Evolutionary conservation across 768 basidiomycete genomes (phyloP).

Genomic region (Auricularia sp.): DNA sequence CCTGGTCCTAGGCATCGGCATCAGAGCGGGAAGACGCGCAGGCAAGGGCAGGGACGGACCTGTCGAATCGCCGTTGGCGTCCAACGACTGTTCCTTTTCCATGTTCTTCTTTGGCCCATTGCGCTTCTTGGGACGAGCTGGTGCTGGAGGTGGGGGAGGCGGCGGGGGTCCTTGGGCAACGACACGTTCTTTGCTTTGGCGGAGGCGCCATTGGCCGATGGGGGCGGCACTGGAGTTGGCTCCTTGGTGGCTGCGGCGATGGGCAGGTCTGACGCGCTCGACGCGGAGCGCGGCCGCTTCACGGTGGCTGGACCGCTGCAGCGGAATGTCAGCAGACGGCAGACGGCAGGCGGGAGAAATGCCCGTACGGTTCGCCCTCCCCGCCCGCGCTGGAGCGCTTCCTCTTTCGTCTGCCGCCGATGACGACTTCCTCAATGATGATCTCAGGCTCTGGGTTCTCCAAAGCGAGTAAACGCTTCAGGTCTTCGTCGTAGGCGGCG

Average conservation of each 20-base stretch:
- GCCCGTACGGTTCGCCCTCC: constrained; percentile 28
- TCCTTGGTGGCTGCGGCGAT: background rate
- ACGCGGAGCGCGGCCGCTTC: constrained; percentile 71
- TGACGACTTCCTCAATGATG: constrained; percentile 25
- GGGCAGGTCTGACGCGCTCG: constrained; percentile 50
- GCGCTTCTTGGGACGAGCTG: constrained; percentile 1
- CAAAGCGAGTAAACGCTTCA: constrained; percentile 48
- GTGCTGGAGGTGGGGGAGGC: constrained; percentile 7
- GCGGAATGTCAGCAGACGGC: constrained; percentile 9
- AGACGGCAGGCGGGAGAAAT: background rate
- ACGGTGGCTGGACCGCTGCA: constrained; percentile 34
- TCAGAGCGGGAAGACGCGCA: constrained; percentile 24
- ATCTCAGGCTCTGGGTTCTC: constrained; percentile 30
- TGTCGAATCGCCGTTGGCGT: constrained; percentile 54
- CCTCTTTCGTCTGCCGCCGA: constrained; percentile 47
- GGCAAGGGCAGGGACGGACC: constrained; percentile 4
- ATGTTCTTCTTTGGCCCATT: background rate
- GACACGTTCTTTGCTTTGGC: background rate
- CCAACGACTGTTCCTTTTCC: constrained; percentile 20
- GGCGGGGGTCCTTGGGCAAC: constrained; percentile 13
- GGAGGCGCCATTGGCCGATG: background rate
- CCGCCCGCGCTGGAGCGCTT: constrained; percentile 37
- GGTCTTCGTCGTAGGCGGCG: constrained; percentile 83
- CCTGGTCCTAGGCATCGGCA: constrained; percentile 13
- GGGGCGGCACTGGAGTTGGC: background rate